A percentile compares a stretch with the other conserved stretches of the same genome.
Evolutionary conservation across 2,329 filamentous ascomycete species (phyloP).

Genomic region (Diaporthe longicolla): DNA sequence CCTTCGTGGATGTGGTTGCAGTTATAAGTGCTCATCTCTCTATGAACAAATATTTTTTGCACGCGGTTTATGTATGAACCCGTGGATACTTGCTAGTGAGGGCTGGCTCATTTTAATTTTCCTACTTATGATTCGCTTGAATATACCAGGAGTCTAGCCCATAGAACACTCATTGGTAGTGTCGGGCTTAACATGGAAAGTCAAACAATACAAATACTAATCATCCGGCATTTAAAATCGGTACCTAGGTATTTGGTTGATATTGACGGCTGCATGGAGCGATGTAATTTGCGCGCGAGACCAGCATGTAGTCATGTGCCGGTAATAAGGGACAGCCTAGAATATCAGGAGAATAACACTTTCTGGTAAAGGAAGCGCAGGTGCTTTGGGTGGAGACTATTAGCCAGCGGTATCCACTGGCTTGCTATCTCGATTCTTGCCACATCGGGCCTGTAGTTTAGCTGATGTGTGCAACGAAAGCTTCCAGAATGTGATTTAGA

Average conservation of each 20-base stretch:
- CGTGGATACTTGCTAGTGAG: background rate
- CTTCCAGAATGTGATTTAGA: too few species aligned
- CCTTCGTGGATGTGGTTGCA: background rate
- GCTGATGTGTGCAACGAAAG: too few species aligned
- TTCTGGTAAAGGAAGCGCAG: background rate
- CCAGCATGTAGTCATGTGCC: background rate
- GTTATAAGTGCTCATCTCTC: too few species aligned
- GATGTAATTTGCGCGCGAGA: background rate
- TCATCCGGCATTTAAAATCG: background rate
- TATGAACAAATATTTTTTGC: background rate
- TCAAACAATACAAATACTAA: too few species aligned
- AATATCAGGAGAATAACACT: background rate
- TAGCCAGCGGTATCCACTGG: too few species aligned
- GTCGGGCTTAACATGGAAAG: too few species aligned
- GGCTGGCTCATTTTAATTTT: background rate
- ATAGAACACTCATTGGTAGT: too few species aligned
- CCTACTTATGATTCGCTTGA: background rate
- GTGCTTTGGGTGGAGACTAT: background rate
- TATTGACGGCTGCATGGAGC: background rate
- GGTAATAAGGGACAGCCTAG: background rate
- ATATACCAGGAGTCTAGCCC: background rate
- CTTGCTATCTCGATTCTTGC: too few species aligned
- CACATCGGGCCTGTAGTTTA: too few species aligned
- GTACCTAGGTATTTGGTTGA: background rate
- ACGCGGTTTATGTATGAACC: background rate